Percentiles rank a stretch among this genome's conserved stretches.
Evolutionary conservation across 768 basidiomycete genomes (phyloP).

Genomic region (Boletus vermiculosoides): DNA sequence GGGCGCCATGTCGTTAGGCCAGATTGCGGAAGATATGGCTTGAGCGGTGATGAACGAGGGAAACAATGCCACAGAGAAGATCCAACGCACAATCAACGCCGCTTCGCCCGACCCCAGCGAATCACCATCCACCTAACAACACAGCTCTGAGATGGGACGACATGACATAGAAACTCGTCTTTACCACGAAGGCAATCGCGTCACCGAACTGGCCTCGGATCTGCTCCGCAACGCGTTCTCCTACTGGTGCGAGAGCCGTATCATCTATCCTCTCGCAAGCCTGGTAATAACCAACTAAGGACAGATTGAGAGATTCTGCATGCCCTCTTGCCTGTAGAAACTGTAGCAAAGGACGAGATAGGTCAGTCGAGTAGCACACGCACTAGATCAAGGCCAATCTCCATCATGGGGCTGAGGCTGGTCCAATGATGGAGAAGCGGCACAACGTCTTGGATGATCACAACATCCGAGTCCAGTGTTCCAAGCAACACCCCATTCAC

Average conservation of each 20-base stretch:
- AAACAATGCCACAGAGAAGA: neutral
- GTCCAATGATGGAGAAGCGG: slow-evolving; percentile 87
- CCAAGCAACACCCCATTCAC: slow-evolving; percentile 81
- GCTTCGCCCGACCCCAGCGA: slow-evolving; percentile 49
- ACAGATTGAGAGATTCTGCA: slow-evolving; percentile 51
- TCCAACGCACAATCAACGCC: slow-evolving; percentile 55
- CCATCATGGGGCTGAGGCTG: slow-evolving; percentile 81
- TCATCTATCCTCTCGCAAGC: slow-evolving; percentile 66
- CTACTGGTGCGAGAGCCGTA: slow-evolving; percentile 58
- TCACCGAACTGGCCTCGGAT: slow-evolving; percentile 53
- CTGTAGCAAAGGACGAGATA: neutral
- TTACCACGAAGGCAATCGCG: slow-evolving; percentile 73
- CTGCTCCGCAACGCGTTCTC: slow-evolving; percentile 59
- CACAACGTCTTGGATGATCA: slow-evolving; percentile 62
- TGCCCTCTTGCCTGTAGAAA: slow-evolving; percentile 53
- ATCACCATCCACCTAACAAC: slow-evolving; percentile 56
- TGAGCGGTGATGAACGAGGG: slow-evolving; percentile 5
- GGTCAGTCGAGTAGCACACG: slow-evolving; percentile 22
- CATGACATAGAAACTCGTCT: neutral
- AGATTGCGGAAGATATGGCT: slow-evolving; percentile 53
- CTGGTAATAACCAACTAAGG: slow-evolving; percentile 74
- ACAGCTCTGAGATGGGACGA: slow-evolving; percentile 6
- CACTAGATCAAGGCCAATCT: slow-evolving; percentile 77
- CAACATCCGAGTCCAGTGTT: slow-evolving; percentile 35
- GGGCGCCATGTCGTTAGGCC: slow-evolving; percentile 49